Base-by-base conservation (phyloP, 768 basidiomycete genomes). In the Kwoniella bestiolae region DNA sequence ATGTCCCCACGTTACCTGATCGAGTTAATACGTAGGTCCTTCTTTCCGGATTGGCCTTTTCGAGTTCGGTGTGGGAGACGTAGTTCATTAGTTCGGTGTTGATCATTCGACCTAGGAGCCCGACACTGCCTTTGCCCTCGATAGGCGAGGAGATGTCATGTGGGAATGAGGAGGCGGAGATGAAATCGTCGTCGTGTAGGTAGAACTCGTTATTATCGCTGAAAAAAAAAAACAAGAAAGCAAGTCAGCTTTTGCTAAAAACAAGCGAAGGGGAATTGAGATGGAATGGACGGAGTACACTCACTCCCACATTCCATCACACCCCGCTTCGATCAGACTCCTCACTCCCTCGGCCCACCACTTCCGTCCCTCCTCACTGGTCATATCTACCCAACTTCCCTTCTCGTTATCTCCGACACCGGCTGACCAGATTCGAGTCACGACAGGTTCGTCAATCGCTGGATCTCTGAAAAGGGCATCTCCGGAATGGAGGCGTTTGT, bases 161-260 rank as follows among this genome's bases (percentile, higher is more conserved):
- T 7, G 65, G 66, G 29, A 73, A 47, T 14, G 75, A 66, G 34
- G 67, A 69, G 16, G 60, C 55, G 26, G 59, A 62, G 14, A 70
- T 38, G 63, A 71, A 75, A 2, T 59, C 64, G 67, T 79, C 78
- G 29, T 76, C 71, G 44, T 75, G 78, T 11, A 77, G 65, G 52
- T 70, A 72, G 56, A 73, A 80, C 66, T 81, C 80, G 67, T 79
- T 76, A 71, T 81, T 79, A 63, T 81, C 80, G 67, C 76, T 81
- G 56, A 45, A 47, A 29, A n/a, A n/a, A n/a, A n/a, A n/a, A n/a
- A n/a, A n/a, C n/a, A n/a, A n/a, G n/a, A n/a, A n/a, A n/a, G n/a
- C n/a, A n/a, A n/a, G n/a, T n/a, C n/a, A n/a, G n/a, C n/a, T n/a
- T n/a, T n/a, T n/a, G n/a, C n/a, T n/a, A n/a, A n/a, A n/a, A n/a